These are phyloP conservation scores for Dissoconium aciculare DNA, from an alignment of 2,329 filamentous ascomycete species.

Conservation along the genomic window DNA sequence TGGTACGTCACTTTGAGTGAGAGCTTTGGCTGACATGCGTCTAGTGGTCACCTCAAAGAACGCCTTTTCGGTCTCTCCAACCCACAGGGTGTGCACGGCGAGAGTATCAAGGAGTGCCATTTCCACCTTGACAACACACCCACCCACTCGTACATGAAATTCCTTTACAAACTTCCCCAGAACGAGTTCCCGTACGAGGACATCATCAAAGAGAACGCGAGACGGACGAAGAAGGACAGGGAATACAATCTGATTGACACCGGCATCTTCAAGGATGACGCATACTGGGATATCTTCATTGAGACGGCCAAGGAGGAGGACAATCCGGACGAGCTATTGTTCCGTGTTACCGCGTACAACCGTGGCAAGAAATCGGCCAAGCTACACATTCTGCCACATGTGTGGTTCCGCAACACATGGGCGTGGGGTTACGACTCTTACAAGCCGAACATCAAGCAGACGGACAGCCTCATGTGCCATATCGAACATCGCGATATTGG, in stretches of 20 bases:
- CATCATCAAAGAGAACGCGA: conserved; percentile 68
- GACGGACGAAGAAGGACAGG: conserved; percentile 56
- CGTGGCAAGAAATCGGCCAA: conserved; percentile 80
- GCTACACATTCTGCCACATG: conserved; percentile 81
- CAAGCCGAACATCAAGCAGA: conserved; percentile 62
- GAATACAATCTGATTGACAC: conserved; percentile 92
- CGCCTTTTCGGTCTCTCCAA: conserved; percentile 90
- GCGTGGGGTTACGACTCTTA: conserved; percentile 76
- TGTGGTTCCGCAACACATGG: conserved; percentile 98
- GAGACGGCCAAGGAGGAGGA: conserved; percentile 91
- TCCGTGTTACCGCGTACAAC: conserved; percentile 93
- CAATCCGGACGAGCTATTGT: conserved; percentile 78
- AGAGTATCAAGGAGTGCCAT: conserved; percentile 91
- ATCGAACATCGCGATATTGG: conserved; percentile 71
- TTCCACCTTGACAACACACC: conserved; percentile 95
- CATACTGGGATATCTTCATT: conserved; percentile 95
- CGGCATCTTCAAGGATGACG: conserved; percentile 70
- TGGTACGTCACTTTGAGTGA: not conserved
- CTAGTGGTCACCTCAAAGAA: conserved; percentile 82
- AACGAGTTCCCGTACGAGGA: conserved; percentile 83
- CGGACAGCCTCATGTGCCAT: conserved; percentile 52
- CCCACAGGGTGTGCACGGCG: conserved; percentile 91
- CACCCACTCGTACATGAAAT: conserved; percentile 95
- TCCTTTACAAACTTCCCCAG: conserved; percentile 94
- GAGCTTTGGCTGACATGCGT: conserved; percentile 19